phyloP scores from a whole-genome alignment of 2,329 filamentous ascomycete species.

The Colletotrichum gigasporum region DNA sequence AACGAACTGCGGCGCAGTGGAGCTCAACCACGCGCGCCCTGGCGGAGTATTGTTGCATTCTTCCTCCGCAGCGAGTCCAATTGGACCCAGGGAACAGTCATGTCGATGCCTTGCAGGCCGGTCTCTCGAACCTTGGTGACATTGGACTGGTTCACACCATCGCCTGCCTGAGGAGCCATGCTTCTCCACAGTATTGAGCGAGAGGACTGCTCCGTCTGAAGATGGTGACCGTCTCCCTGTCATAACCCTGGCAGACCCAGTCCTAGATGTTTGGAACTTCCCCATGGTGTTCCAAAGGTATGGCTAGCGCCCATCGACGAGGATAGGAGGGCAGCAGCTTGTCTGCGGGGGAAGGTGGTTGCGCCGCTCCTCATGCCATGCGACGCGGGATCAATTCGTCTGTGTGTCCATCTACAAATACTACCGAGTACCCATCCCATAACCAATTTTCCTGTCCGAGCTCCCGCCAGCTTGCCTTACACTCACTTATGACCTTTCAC shows the following conservation, averaged over 20 bases:
- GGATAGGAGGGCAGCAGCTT: neutral
- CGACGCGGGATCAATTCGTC: constrained; percentile 4
- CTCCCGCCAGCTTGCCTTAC: neutral
- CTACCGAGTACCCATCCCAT: neutral
- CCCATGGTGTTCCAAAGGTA: constrained; percentile 7
- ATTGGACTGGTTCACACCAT: too few species aligned
- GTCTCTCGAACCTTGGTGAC: neutral
- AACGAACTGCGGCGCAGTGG: neutral
- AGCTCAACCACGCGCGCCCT: neutral
- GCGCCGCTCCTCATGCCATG: neutral
- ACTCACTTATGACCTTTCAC: neutral
- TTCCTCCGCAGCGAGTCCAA: neutral
- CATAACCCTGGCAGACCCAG: constrained; percentile 15
- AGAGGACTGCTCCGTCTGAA: neutral
- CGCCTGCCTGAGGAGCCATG: too few species aligned
- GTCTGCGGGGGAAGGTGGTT: constrained; percentile 12
- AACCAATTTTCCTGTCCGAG: neutral
- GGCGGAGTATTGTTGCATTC: neutral
- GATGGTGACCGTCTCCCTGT: neutral
- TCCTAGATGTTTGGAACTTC: constrained; percentile 1
- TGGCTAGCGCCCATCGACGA: neutral
- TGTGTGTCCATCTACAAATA: constrained; percentile 23
- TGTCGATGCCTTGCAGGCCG: too few species aligned
- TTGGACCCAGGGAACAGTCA: too few species aligned
- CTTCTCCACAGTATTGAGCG: constrained; percentile 3